Base-by-base conservation (phyloP, 1,284 basidiomycete genomes). In the Marasmius oreades region DNA sequence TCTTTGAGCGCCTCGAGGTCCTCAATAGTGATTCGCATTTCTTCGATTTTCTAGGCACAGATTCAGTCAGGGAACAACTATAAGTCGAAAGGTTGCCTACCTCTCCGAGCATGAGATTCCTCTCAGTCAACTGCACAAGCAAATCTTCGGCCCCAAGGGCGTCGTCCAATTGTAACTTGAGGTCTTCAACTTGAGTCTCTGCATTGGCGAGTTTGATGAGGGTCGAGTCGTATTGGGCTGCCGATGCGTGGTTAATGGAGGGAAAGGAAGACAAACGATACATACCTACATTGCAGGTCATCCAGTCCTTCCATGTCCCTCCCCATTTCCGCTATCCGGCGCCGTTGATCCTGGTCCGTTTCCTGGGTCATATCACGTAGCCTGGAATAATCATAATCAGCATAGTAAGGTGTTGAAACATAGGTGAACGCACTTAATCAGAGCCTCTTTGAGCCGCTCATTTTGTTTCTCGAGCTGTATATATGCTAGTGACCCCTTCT, bases 401-500 rank as follows among this genome's bases (percentile, higher is more conserved):
- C 53, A 16, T 52, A 43, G 26, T 51, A 5, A 53, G 34, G 26
- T 4, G 22, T 31, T 22, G 26, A 24, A 18, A 51, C 3, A 11
- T 2, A 8, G 11, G n/a, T 3, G 24, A n/a, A 52, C 31, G 2
- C 43, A 92, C 90, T 88, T 81, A 48, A 97, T 80, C 22, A 99
- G 78, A 11, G 96, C 96, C 65, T 98, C 95, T 70, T 97, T 98
- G 53, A 99, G 75, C 8, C 96, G 77, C 65, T 95, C 93, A 63
- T 98, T 99, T 69, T 98, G 95, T 70, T 94, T 97, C 74, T 98
- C 94, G 1, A 99, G 81, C 67, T 98, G 94, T 11, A 96, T 86
- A 66, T 89, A 94, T 1, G 90, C 90, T 45, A 97, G 67, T 0
- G 88, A 86, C 56, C 82, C 80, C 62, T 86, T 86, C 11, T 78